phyloP scores from a whole-genome alignment of 2,329 filamentous ascomycete species.

The Pezicula radicicola region DNA sequence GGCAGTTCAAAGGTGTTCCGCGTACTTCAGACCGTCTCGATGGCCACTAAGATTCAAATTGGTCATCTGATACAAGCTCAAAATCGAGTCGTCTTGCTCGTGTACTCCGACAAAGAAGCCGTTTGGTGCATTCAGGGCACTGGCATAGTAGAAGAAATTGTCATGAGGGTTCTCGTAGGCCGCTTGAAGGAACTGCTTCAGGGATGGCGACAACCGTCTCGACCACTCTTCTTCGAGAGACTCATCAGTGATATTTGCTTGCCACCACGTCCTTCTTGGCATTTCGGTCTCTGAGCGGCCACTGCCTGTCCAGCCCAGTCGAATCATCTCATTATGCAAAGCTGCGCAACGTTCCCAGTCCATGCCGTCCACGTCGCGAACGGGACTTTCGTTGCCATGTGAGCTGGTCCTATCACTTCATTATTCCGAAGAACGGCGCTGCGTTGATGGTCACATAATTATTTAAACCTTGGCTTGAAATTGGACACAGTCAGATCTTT shows the following conservation, averaged over 20 bases:
- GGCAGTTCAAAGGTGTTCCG: background rate
- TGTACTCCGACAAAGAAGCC: slow-evolving; percentile 3
- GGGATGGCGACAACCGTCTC: slow-evolving; percentile 10
- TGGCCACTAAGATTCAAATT: slow-evolving; percentile 7
- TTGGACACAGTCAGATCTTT: no score
- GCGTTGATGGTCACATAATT: no score
- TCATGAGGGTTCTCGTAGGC: slow-evolving; percentile 7
- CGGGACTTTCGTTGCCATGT: slow-evolving; percentile 1
- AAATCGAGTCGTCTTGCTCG: slow-evolving; percentile 3
- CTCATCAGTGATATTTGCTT: slow-evolving; percentile 6
- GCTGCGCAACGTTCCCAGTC: slow-evolving; percentile 17
- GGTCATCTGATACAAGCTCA: slow-evolving; percentile 10
- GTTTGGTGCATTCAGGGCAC: slow-evolving; percentile 4
- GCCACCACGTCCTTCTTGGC: slow-evolving; percentile 11
- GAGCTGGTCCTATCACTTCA: no score
- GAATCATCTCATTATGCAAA: slow-evolving; percentile 13
- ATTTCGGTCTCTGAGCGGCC: slow-evolving; percentile 3
- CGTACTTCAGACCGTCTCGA: slow-evolving; percentile 4
- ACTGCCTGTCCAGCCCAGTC: slow-evolving; percentile 7
- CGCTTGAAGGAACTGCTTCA: slow-evolving; percentile 11
- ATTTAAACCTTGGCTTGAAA: no score
- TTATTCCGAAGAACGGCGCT: no score
- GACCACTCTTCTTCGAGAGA: slow-evolving; percentile 9
- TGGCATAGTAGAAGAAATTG: slow-evolving; percentile 15
- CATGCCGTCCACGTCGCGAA: slow-evolving; percentile 6